Evolutionary conservation across 495 filamentous ascomycete species (phyloP).

Genomic region (Alectoria sarmentosa): DNA sequence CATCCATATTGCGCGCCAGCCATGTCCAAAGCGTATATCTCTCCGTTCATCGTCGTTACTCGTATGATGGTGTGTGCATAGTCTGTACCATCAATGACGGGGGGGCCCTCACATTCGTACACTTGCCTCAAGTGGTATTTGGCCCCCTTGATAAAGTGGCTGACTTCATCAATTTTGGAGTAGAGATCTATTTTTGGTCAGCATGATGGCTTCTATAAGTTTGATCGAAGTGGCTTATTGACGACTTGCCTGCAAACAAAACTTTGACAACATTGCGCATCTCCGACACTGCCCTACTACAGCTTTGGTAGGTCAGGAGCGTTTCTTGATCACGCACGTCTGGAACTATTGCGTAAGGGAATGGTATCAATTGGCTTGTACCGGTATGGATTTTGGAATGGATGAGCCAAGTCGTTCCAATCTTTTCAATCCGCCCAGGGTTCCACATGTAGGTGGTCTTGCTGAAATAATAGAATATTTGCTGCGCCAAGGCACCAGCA

Average conservation of each 20-base stretch:
- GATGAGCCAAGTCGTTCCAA: neutral
- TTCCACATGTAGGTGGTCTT: neutral
- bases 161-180: neutral
- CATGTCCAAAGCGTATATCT: neutral
- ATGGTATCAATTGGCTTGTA: neutral
- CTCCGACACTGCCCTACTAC: neutral
- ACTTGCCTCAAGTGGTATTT: neutral
- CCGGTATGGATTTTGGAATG: neutral
- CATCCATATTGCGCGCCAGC: constrained; percentile 10
- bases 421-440: neutral
- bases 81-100: neutral
- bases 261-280: neutral
- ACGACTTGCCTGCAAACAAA: neutral
- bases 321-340: neutral
- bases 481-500: constrained; percentile 1
- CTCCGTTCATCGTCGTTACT: neutral
- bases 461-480: neutral
- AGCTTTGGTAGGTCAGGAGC: neutral
- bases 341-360: neutral
- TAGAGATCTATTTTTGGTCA: neutral
- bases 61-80: neutral
- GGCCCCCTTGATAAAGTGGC: neutral
- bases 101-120: neutral
- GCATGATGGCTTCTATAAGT: neutral
- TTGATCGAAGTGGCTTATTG: too few species aligned